Evolutionary conservation across 306 rosid genomes (phyloP).

Genomic region (Hylodesmum podocarpum): DNA sequence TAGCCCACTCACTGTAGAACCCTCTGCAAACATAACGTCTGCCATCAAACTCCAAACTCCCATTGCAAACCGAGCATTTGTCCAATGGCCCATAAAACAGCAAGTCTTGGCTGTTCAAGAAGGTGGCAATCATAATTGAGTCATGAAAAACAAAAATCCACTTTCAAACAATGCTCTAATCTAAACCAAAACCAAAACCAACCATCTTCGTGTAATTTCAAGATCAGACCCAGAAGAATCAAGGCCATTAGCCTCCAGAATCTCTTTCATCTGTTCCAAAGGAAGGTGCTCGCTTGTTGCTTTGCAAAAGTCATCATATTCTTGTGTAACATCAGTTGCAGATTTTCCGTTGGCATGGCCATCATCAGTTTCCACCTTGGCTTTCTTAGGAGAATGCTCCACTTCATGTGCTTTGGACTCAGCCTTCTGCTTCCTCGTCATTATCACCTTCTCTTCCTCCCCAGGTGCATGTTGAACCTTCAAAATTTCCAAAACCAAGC

Average conservation of each 20-base stretch:
- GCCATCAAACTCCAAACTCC: conserved; percentile 68
- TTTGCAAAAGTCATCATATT: conserved; percentile 59
- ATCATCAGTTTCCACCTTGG: conserved; percentile 55
- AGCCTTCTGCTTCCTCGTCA: conserved; percentile 87
- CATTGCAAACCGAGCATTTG: conserved; percentile 68
- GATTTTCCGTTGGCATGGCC: conserved; percentile 47
- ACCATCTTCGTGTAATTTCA: conserved; percentile 60
- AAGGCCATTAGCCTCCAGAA: conserved; percentile 61
- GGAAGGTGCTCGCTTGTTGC: conserved; percentile 55
- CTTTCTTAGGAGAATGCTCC: conserved; percentile 63
- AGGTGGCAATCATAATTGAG: neutral
- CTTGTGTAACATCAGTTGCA: conserved; percentile 26
- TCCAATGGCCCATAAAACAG: conserved; percentile 69
- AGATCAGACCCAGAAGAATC: conserved; percentile 59
- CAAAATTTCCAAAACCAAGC: neutral
- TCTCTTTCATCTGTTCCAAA: conserved; percentile 55
- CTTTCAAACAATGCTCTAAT: neutral
- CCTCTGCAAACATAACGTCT: conserved; percentile 62
- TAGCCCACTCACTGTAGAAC: conserved; percentile 75
- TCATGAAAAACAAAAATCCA: neutral
- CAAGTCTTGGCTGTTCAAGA: conserved; percentile 69
- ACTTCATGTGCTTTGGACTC: conserved; percentile 64
- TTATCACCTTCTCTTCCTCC: conserved; percentile 71
- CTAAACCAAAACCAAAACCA: conserved; percentile 21
- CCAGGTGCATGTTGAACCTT: conserved; percentile 68